Evolutionary conservation across 306 rosid genomes (phyloP), one percentile per base, ranked within the genome.

Genomic region (Trifolium repens): DNA sequence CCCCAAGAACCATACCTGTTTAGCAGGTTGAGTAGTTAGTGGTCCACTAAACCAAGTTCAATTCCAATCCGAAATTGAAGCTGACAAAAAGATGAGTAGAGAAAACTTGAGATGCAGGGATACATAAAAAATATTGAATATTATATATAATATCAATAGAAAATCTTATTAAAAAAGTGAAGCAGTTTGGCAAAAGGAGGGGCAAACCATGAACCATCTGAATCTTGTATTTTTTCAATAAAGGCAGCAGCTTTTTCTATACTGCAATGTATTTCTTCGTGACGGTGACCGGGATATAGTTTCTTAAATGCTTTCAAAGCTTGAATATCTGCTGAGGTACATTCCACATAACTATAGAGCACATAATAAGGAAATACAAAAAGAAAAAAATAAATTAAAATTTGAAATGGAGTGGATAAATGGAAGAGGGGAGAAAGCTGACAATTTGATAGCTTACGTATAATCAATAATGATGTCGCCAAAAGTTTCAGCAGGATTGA

Each of bases 381-480:
- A 69, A 22, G 11, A 15, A 27, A 27, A 5, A 57, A 57, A 17
- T 17, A 17, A 58, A 54, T 65, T 40, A 76, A 66, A 69, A 67
- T 22, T 42, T 4, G 35, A 72, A 60, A 15, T 10, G 26, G 74
- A 16, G 27, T 10, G 12, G 66, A 32, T 69, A 26, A 73, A 54
- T 26, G 72, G 66, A 35, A 69, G 37, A 39, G 44, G 32, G 53
- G 63, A 39, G 47, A 32, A 50, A 78, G 77, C n/a, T 69, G 39
- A 68, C 64, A 50, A 54, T 49, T 49, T 19, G 77, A 77, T 54
- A 84, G 76, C 98, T 91, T 83, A 94, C 98, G 92, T 81, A 84
- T 94, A 94, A 84, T 94, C 98, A 74, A 94, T 90, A 72, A 94
- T 96, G 32, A 94, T 94, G 84, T 94, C 98, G 40, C 98, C 98